phyloP scores from a whole-genome alignment of 106 monocot species.

The Posidonia australis region DNA sequence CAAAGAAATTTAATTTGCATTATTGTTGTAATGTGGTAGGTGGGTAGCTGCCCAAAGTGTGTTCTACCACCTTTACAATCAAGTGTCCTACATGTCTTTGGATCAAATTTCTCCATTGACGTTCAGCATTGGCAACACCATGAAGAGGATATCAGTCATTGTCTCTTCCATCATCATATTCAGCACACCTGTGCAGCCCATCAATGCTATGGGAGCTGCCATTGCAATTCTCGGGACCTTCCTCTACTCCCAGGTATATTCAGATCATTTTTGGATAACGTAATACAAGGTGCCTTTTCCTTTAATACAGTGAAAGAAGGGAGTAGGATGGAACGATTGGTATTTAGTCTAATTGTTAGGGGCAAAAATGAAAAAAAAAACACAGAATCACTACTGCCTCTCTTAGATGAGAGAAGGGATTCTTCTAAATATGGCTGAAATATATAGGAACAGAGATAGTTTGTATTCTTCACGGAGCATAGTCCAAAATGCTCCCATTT shows the following conservation, averaged over 20 bases:
- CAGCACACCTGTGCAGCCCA: constrained; percentile 62
- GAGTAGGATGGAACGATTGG: too few species aligned
- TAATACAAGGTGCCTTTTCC: too few species aligned
- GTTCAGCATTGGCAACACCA: constrained; percentile 75
- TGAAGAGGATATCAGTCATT: constrained; percentile 78
- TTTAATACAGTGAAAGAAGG: background rate
- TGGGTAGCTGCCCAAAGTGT: constrained; percentile 74
- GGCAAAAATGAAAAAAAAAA: too few species aligned
- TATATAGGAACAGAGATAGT: too few species aligned
- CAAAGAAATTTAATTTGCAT: too few species aligned
- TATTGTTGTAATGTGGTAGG: constrained; percentile 16
- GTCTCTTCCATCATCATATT: constrained; percentile 76
- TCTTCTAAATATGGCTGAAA: too few species aligned
- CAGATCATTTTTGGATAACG: background rate
- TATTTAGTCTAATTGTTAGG: too few species aligned
- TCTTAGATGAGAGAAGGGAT: too few species aligned
- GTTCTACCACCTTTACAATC: constrained; percentile 84
- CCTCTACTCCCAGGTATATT: constrained; percentile 67
- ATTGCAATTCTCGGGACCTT: constrained; percentile 69
- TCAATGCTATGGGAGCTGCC: constrained; percentile 73
- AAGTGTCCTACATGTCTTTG: constrained; percentile 81
- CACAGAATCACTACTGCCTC: too few species aligned
- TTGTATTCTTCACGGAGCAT: too few species aligned
- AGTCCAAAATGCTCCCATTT: too few species aligned
- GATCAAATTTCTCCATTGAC: constrained; percentile 77